Evolutionary conservation across 305 asterid genomes (phyloP).

Genomic region (Stenogyne calaminthoides): DNA sequence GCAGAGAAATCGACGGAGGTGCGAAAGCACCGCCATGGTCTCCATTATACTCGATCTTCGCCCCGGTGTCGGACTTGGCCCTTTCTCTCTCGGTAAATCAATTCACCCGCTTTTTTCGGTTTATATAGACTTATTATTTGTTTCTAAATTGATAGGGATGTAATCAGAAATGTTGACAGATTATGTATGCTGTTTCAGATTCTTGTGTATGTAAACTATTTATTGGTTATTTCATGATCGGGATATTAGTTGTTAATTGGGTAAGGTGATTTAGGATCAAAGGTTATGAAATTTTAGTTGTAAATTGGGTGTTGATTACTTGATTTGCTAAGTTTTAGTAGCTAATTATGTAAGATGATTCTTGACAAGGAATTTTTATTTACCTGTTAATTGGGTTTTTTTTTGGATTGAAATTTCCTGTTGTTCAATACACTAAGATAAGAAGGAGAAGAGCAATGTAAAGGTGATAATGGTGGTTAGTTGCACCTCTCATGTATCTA

Average conservation of each 20-base stretch:
- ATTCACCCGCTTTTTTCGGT: not conserved
- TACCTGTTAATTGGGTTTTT: not conserved
- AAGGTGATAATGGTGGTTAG: not conserved
- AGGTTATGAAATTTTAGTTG: not conserved
- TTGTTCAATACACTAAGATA: not conserved
- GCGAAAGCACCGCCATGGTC: slow-evolving; percentile 53
- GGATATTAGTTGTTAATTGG: not conserved
- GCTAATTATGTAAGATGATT: not conserved
- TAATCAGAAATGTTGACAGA: not conserved
- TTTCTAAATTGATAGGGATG: not conserved
- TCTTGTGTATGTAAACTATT: not conserved
- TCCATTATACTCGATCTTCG: slow-evolving; percentile 55
- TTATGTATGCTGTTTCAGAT: not conserved
- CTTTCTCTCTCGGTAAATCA: slow-evolving; percentile 43
- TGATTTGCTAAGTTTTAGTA: not conserved
- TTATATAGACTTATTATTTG: not conserved
- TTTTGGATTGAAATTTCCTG: not conserved
- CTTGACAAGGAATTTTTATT: not conserved
- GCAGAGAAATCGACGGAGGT: slow-evolving; percentile 53
- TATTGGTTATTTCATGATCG: not conserved
- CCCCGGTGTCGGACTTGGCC: slow-evolving; percentile 51
- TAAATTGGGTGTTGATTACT: no score
- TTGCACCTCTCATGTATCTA: not conserved
- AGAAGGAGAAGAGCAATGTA: not conserved
- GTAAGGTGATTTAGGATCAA: not conserved